phyloP scores from a whole-genome alignment of 2,329 filamentous ascomycete species.

The Xenosphaeropsis pyriputrescens region DNA sequence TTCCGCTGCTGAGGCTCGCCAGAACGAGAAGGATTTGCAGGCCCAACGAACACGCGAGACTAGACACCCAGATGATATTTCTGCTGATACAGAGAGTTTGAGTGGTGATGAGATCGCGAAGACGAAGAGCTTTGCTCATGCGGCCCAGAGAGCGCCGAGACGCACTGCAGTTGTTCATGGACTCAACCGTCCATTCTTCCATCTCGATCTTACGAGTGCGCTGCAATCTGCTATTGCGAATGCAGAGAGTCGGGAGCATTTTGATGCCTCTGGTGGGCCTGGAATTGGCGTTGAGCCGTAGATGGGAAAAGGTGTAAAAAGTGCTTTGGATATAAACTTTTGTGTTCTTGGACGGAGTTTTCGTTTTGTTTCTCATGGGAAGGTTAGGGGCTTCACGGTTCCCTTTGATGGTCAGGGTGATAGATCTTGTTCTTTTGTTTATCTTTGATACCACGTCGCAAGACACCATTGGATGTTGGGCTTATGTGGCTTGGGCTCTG shows the following conservation, averaged over 20 bases:
- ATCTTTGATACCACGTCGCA: no score
- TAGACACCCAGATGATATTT: constrained; percentile 10
- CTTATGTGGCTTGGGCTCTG: no score
- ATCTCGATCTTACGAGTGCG: constrained; percentile 81
- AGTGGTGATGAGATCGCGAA: constrained; percentile 8
- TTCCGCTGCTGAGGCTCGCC: constrained; percentile 46
- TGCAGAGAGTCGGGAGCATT: constrained; percentile 38
- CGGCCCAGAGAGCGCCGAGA: constrained; percentile 20
- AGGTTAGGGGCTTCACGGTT: no score
- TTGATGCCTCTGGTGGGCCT: constrained; percentile 13
- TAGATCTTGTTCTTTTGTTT: no score
- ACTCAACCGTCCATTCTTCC: constrained; percentile 84
- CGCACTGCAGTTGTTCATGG: constrained; percentile 60
- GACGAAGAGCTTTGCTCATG: background rate
- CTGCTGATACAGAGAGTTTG: constrained; percentile 1
- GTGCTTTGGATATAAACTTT: no score
- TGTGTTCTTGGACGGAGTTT: no score
- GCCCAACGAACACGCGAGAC: constrained; percentile 9
- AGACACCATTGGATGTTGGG: no score
- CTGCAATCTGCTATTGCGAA: constrained; percentile 79
- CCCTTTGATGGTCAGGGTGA: no score
- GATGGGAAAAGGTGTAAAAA: no score
- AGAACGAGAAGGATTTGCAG: constrained; percentile 35
- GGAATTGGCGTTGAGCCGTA: constrained; percentile 9
- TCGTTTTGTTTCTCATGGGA: no score